These are phyloP conservation scores for Agaricus subrufescens DNA, from an alignment of 768 basidiomycete genomes.

Conservation along the genomic window DNA sequence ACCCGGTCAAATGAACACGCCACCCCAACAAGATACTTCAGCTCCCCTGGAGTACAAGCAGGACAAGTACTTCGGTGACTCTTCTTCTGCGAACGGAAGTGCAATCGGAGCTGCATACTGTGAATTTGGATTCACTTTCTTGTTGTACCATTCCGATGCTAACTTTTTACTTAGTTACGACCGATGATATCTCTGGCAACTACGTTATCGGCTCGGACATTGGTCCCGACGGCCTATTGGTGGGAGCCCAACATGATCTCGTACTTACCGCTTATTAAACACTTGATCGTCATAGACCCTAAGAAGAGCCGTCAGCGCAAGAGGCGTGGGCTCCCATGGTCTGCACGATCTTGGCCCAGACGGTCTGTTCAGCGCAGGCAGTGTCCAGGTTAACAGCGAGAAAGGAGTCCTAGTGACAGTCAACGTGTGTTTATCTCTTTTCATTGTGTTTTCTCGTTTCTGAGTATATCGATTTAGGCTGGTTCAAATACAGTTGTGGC, in stretches of 20 bases:
- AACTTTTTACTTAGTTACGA: conserved; percentile 33
- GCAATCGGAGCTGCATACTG: conserved; percentile 27
- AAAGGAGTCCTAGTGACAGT: conserved; percentile 32
- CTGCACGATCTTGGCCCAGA: conserved; percentile 28
- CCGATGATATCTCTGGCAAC: conserved; percentile 44
- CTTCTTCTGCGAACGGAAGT: neutral
- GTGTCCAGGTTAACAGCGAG: conserved; percentile 29
- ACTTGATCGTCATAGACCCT: conserved; percentile 21
- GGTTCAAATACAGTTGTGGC: conserved; percentile 42
- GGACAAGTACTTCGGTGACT: no score
- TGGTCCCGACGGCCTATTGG: conserved; percentile 36
- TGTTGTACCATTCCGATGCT: neutral
- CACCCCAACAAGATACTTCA: no score
- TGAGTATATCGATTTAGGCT: conserved; percentile 22
- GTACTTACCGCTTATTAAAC: neutral
- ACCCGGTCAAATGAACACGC: no score
- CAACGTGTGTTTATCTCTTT: conserved; percentile 21
- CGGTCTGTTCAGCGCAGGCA: conserved; percentile 36
- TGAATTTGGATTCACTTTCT: conserved; percentile 6
- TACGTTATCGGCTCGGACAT: conserved; percentile 38
- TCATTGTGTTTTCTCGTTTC: neutral
- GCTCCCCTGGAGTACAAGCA: no score
- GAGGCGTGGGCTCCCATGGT: conserved; percentile 34
- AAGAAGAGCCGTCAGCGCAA: conserved; percentile 24
- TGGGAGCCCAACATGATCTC: conserved; percentile 19